Percentiles rank a stretch among this genome's conserved stretches.
These are phyloP conservation scores for Beauveria pseudobassiana DNA, from an alignment of 2,329 filamentous ascomycete species.

Conservation along the genomic window DNA sequence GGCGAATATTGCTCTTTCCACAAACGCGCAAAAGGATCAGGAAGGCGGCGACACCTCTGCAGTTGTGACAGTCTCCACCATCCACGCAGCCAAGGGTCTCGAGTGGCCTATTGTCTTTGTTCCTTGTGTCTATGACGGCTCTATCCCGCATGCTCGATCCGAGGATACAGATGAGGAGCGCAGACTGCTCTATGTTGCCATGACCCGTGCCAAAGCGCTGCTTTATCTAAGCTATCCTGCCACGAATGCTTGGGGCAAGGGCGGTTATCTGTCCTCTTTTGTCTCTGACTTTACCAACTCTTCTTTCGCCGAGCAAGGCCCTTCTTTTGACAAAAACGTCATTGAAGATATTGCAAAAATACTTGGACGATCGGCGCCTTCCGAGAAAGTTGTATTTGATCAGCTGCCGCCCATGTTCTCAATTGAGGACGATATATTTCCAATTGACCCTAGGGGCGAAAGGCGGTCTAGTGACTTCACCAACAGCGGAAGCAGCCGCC, in stretches of 20 bases:
- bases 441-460: conserved; percentile 50
- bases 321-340: conserved; percentile 56
- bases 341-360: conserved; percentile 65
- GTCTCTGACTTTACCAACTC: conserved; percentile 41
- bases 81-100: conserved; percentile 90
- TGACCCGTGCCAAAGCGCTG: conserved; percentile 84
- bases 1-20: conserved; percentile 82
- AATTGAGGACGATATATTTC: conserved; percentile 61
- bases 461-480: conserved; percentile 16
- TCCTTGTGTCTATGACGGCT: conserved; percentile 81
- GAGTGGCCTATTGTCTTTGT: conserved; percentile 97
- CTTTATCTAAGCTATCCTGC: conserved; percentile 78
- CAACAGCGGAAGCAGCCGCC: conserved; percentile 20
- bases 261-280: conserved; percentile 64
- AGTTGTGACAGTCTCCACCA: conserved; percentile 85
- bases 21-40: conserved; percentile 62
- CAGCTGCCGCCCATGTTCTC: conserved; percentile 45
- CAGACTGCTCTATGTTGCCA: conserved; percentile 85
- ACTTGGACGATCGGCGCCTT: conserved; percentile 54
- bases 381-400: conserved; percentile 45
- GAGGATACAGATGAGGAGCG: conserved; percentile 86
- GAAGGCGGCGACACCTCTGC: conserved; percentile 48
- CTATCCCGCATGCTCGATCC: conserved; percentile 79
- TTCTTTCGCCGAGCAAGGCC: conserved; percentile 53
- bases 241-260: conserved; percentile 51